Percentiles rank a stretch among this genome's conserved stretches.
These are phyloP conservation scores for Agaricus bisporus DNA, from an alignment of 768 basidiomycete species.

Conservation along the genomic window DNA sequence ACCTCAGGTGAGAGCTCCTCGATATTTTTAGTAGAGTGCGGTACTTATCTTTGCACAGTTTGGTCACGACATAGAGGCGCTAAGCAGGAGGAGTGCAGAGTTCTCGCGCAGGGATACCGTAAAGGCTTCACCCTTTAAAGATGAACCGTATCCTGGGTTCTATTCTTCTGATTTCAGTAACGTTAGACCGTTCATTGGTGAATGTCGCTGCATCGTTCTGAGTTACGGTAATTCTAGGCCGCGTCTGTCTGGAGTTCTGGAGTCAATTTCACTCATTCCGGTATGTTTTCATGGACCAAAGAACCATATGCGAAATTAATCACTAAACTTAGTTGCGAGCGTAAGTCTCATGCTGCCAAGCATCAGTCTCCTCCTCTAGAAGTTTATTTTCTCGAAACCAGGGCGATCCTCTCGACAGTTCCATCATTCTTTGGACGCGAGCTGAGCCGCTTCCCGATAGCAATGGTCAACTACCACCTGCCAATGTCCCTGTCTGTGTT, in stretches of 20 bases:
- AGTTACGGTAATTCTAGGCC: not conserved
- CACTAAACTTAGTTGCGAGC: slow-evolving; percentile 33
- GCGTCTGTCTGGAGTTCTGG: slow-evolving; percentile 42
- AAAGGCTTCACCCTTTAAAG: slow-evolving; percentile 30
- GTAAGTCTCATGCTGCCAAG: slow-evolving; percentile 23
- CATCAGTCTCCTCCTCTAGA: not conserved
- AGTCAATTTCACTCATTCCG: slow-evolving; percentile 42
- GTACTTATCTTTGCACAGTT: slow-evolving; percentile 21
- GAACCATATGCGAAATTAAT: not conserved
- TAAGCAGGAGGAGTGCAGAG: slow-evolving; percentile 29
- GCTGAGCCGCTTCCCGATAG: slow-evolving; percentile 32
- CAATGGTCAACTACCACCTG: slow-evolving; percentile 30
- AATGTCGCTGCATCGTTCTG: not conserved
- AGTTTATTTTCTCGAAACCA: slow-evolving; percentile 14
- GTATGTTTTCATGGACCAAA: slow-evolving; percentile 16
- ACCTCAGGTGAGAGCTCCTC: slow-evolving; percentile 22
- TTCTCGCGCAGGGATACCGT: slow-evolving; percentile 26
- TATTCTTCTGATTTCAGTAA: slow-evolving; percentile 44
- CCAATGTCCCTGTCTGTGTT: slow-evolving; percentile 47
- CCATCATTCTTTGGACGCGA: slow-evolving; percentile 54
- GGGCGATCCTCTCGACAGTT: slow-evolving; percentile 51
- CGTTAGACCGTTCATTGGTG: slow-evolving; percentile 19
- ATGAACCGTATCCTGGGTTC: slow-evolving; percentile 44
- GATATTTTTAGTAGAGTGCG: not conserved
- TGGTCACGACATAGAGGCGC: slow-evolving; percentile 28